Evolutionary conservation across 2,329 filamentous ascomycete genomes (phyloP).

Genomic region (Apiospora koreana): DNA sequence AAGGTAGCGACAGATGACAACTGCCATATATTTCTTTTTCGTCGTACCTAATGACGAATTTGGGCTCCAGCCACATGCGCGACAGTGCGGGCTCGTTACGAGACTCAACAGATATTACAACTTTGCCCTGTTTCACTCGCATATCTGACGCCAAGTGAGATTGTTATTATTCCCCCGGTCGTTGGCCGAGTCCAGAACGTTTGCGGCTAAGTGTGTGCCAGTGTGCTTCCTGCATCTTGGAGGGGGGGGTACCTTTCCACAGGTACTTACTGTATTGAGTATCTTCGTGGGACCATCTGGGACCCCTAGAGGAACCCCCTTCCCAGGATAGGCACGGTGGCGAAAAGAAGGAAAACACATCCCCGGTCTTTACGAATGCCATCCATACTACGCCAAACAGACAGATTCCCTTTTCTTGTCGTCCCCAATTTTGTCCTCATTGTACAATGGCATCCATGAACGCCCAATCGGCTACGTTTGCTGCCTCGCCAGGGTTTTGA

Average conservation of each 20-base stretch:
- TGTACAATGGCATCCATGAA: neutral
- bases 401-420: constrained; percentile 23
- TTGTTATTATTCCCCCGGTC: constrained; percentile 21
- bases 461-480: constrained; percentile 9
- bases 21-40: neutral
- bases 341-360: constrained; percentile 21
- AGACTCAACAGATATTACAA: neutral
- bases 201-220: constrained; percentile 31
- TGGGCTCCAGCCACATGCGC: neutral
- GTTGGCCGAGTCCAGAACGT: constrained; percentile 30
- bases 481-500: neutral
- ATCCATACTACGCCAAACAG: neutral
- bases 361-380: constrained; percentile 1
- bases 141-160: constrained; percentile 19
- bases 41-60: neutral
- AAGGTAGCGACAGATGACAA: neutral
- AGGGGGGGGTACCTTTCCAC: constrained; percentile 13
- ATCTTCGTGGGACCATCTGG: constrained; percentile 15
- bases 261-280: constrained; percentile 17
- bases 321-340: constrained; percentile 30
- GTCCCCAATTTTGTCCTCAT: constrained; percentile 28
- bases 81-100: neutral
- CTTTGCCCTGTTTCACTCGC: constrained; percentile 8
- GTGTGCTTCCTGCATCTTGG: neutral
- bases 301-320: constrained; percentile 27